These are phyloP conservation scores for Tephrocybe sp. DNA, from an alignment of 768 basidiomycete species.

Conservation along the genomic window DNA sequence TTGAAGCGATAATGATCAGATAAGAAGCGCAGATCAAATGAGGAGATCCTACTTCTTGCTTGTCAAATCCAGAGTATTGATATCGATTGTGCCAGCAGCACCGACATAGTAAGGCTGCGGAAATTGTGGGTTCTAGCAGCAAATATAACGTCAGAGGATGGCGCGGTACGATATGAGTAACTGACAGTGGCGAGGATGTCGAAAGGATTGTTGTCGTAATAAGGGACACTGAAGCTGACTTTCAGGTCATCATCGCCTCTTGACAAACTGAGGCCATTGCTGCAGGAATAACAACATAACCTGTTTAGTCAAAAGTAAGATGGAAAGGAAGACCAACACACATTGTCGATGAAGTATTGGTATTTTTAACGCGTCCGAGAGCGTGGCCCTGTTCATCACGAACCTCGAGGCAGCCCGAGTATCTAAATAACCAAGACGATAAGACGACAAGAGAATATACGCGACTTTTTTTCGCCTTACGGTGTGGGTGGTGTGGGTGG, in stretches of 20 bases:
- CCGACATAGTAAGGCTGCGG: conserved; percentile 38
- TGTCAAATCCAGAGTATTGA: conserved; percentile 8
- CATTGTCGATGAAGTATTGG: conserved; percentile 26
- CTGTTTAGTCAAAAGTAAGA: background rate
- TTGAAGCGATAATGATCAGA: background rate
- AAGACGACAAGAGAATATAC: background rate
- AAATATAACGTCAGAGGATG: background rate
- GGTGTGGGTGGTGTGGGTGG: conserved; percentile 26
- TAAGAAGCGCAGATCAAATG: background rate
- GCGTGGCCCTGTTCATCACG: conserved; percentile 26
- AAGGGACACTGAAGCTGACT: conserved; percentile 28
- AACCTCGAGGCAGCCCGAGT: conserved; percentile 36
- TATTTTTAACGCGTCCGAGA: conserved; percentile 34
- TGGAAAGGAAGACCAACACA: conserved; percentile 10
- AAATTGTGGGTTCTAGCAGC: conserved; percentile 36
- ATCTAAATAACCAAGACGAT: conserved; percentile 15
- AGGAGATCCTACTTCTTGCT: conserved; percentile 18
- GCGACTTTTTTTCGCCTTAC: conserved; percentile 20
- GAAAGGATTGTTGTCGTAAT: conserved; percentile 23
- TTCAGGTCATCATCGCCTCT: conserved; percentile 28
- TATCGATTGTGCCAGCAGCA: conserved; percentile 22
- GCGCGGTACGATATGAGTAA: background rate
- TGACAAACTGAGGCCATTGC: conserved; percentile 34
- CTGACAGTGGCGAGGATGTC: conserved; percentile 38
- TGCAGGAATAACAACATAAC: conserved; percentile 15